Conservation (phyloP, 192 early-diverging fungal genomes). For the Coemansia sp. region DNA sequence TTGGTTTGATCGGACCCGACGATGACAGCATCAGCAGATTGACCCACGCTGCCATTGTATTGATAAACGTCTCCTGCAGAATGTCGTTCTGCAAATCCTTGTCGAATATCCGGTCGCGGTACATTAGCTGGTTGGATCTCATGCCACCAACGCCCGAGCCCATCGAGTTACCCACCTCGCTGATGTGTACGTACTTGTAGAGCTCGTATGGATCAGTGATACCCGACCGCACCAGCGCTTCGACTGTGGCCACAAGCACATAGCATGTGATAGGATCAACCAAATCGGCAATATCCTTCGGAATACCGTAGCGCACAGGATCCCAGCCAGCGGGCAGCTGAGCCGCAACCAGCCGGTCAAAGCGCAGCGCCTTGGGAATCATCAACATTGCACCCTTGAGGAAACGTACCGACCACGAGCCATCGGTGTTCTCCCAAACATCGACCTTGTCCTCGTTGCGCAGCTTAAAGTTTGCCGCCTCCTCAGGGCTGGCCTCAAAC, state of each 20-base stretch:
- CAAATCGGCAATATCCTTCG: constrained; percentile 86
- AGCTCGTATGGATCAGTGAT: constrained; percentile 97
- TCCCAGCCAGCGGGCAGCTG: constrained; percentile 94
- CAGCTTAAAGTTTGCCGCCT: constrained; percentile 82
- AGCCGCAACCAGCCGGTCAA: constrained; percentile 77
- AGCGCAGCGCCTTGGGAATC: constrained; percentile 89
- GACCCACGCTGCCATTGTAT: constrained; percentile 95
- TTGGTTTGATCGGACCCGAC: constrained; percentile 70
- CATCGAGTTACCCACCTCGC: constrained; percentile 86
- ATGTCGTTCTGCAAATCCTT: constrained; percentile 87
- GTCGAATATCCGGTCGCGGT: constrained; percentile 78
- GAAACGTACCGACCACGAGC: constrained; percentile 75
- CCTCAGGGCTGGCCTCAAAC: constrained; percentile 84
- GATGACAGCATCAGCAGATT: constrained; percentile 90
- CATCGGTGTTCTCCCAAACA: constrained; percentile 60
- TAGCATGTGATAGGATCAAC: constrained; percentile 90
- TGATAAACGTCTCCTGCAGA: constrained; percentile 93
- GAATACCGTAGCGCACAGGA: constrained; percentile 86
- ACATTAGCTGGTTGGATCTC: constrained; percentile 73
- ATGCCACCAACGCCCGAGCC: constrained; percentile 91
- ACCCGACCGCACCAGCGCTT: constrained; percentile 85
- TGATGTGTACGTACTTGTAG: constrained; percentile 93
- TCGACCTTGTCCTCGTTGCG: constrained; percentile 77
- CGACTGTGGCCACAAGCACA: constrained; percentile 85
- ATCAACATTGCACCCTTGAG: constrained; percentile 85